Conservation (phyloP, 2,329 filamentous ascomycete genomes). For the Fusarium algeriense region DNA sequence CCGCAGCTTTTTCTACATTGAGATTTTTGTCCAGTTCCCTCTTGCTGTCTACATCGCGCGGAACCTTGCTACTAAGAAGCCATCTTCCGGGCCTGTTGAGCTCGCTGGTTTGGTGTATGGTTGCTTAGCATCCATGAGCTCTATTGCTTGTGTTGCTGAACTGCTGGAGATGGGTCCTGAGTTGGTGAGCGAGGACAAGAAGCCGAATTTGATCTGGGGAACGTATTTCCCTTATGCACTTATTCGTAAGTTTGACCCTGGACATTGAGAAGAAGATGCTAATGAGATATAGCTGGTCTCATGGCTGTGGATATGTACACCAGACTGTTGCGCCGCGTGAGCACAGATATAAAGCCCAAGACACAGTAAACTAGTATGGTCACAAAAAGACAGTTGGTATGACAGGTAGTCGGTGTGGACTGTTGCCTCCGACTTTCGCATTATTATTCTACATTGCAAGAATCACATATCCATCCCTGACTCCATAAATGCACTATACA, state of each 20-base stretch:
- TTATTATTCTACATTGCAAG: slow-evolving; percentile 29
- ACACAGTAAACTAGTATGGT: slow-evolving; percentile 26
- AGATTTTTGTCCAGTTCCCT: slow-evolving; percentile 64
- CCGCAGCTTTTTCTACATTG: slow-evolving; percentile 62
- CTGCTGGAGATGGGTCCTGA: slow-evolving; percentile 62
- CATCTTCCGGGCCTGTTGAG: slow-evolving; percentile 58
- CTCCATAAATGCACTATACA: slow-evolving; percentile 42
- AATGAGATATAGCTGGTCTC: slow-evolving; percentile 57
- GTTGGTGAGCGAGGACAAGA: slow-evolving; percentile 59
- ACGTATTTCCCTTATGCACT: slow-evolving; percentile 65
- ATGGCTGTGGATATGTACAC: slow-evolving; percentile 67
- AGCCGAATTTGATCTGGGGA: slow-evolving; percentile 60
- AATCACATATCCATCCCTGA: slow-evolving; percentile 29
- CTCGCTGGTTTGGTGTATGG: slow-evolving; percentile 65
- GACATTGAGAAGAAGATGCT: background rate
- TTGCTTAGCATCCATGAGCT: slow-evolving; percentile 64
- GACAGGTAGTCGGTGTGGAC: slow-evolving; percentile 21
- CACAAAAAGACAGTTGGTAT: background rate
- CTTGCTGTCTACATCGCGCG: slow-evolving; percentile 62
- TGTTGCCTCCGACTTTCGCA: slow-evolving; percentile 23
- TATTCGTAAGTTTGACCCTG: slow-evolving; percentile 60
- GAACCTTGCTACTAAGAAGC: slow-evolving; percentile 52
- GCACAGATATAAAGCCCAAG: slow-evolving; percentile 56
- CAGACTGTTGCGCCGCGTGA: slow-evolving; percentile 61
- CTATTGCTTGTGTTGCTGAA: slow-evolving; percentile 64